phyloP scores from a whole-genome alignment of 2,329 filamentous ascomycete species.

The Colletotrichum caudatum region DNA sequence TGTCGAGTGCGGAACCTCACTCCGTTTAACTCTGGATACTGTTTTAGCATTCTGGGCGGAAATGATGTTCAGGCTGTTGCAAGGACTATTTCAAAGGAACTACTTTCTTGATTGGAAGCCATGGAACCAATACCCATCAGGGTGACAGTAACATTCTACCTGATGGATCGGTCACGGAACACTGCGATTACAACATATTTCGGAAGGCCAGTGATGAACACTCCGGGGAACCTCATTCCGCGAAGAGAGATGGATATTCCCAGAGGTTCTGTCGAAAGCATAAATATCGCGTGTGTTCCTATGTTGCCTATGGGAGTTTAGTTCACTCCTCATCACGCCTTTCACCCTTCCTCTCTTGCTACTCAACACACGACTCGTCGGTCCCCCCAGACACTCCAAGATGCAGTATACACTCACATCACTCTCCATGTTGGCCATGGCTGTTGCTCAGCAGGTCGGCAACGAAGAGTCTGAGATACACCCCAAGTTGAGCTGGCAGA shows the following conservation, averaged over 20 bases:
- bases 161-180: slow-evolving; percentile 5
- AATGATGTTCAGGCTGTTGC: background rate
- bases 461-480: slow-evolving; percentile 45
- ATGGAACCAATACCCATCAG: background rate
- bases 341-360: background rate
- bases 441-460: slow-evolving; percentile 45
- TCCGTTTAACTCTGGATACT: background rate
- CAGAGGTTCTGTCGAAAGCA: background rate
- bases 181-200: slow-evolving; percentile 5
- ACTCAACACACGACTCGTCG: background rate
- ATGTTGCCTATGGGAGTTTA: background rate
- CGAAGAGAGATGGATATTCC: background rate
- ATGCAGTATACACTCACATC: slow-evolving; percentile 41
- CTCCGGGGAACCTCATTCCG: slow-evolving; percentile 36
- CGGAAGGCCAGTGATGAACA: background rate
- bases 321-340: slow-evolving; percentile 11
- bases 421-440: slow-evolving; percentile 43
- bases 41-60: background rate
- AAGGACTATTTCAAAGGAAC: background rate
- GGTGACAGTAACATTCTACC: background rate
- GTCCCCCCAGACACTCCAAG: slow-evolving; percentile 6
- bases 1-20: slow-evolving; percentile 2
- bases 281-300: slow-evolving; percentile 18
- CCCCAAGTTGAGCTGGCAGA: slow-evolving; percentile 46
- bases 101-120: background rate